Evolutionary conservation across 805 yeast genomes (phyloP).

Genomic region (Teunomyces cretensis): DNA sequence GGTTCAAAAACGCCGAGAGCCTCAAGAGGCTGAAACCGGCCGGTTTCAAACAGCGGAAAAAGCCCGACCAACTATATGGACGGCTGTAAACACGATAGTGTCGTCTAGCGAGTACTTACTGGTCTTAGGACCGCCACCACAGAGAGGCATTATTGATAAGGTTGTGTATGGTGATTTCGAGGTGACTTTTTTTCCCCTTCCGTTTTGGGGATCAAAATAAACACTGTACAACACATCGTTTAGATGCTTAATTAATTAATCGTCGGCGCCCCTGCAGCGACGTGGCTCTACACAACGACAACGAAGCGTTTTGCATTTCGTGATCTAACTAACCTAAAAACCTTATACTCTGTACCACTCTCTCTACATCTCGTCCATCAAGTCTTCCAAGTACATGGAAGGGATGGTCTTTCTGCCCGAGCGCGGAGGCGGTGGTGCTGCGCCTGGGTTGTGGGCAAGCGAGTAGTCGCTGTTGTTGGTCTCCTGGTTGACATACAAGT

Average conservation of each 20-base stretch:
- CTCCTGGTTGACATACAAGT: slow-evolving; percentile 40
- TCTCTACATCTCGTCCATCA: slow-evolving; percentile 36
- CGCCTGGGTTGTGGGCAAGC: slow-evolving; percentile 6
- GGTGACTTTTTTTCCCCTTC: background rate
- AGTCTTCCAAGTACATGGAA: slow-evolving; percentile 49
- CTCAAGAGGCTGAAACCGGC: too few species aligned
- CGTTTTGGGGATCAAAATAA: slow-evolving; percentile 2
- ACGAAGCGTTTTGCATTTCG: background rate
- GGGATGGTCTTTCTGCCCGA: slow-evolving; percentile 41
- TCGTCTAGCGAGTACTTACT: slow-evolving; percentile 28
- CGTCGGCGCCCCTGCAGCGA: too few species aligned
- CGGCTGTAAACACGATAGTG: too few species aligned
- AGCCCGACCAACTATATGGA: too few species aligned
- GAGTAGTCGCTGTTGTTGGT: slow-evolving; percentile 34
- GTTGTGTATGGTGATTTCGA: slow-evolving; percentile 1
- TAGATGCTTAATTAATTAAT: background rate
- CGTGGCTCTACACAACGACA: too few species aligned
- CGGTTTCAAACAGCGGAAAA: too few species aligned
- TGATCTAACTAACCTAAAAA: background rate
- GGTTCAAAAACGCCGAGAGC: too few species aligned
- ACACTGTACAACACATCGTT: background rate
- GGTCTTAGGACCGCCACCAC: slow-evolving; percentile 43
- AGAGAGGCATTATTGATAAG: slow-evolving; percentile 33
- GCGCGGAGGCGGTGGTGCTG: slow-evolving; percentile 11
- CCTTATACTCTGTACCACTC: background rate